Evolutionary conservation across 2,329 filamentous ascomycete species (phyloP), one percentile per base, ranked within the genome.

Genomic region (Hypoxylon sp.): DNA sequence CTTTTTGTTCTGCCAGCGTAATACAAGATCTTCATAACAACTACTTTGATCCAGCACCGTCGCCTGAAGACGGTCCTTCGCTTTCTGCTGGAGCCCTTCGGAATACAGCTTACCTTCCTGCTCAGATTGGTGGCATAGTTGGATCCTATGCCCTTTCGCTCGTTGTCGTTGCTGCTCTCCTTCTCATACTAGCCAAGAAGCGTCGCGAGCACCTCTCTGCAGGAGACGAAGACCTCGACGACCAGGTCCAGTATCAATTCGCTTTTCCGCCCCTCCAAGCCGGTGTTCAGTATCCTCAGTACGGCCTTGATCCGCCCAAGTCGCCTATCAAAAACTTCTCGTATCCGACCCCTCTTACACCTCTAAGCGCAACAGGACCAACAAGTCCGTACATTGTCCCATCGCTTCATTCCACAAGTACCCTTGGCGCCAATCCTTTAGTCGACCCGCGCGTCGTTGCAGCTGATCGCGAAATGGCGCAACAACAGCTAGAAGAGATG

Each of bases 401-500:
- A 11, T 75, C 77, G 3, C 69, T 70, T 13, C 78, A 76, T n/a
- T 75, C 76, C 3, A 67, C 75, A 51, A 65, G 78, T 37, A 75
- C 82, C 47, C 74, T 82, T 61, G 83, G 83, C 43, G 82, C 86
- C 51, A 84, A 90, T 52, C 80, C 80, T 11, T 85, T 83, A 15
- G 89, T 97, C 52, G 91, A 97, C 69, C 85, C 88, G 51, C 80
- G 80, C 51, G 81, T 96, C 11, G 81, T 97, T 16, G 82, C 87
- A 51, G 81, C 83, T 53, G 90, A 96, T 71, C 84, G 82, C 68
- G 79, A 81, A 65, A 87, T 87, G 75, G 86, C 90, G 57, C 86
- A 94, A 70, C 79, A 87, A 59, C 89, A 96, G 69, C 85, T 97
- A 71, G 91, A 96, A 70, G 85, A 90, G 63, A 85, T 97, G 69